phyloP scores from a whole-genome alignment of 176 grass and related monocot genomes.

The Alloteropsis semialata region DNA sequence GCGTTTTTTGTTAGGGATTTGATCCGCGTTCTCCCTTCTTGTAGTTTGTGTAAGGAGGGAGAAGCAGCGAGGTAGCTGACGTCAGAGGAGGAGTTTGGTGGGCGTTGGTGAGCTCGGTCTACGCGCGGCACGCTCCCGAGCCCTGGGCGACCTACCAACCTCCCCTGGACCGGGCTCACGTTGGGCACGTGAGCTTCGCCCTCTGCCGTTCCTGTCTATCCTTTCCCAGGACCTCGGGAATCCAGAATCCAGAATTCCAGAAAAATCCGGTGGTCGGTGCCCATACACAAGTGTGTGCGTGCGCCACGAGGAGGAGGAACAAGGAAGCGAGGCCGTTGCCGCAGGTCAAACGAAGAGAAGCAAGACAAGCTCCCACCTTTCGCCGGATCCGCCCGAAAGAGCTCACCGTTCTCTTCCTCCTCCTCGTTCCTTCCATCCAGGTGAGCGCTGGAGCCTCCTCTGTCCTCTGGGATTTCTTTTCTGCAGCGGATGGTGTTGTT shows the following conservation, averaged over 20 bases:
- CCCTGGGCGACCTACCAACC: background rate
- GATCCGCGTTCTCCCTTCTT: background rate
- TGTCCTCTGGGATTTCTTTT: background rate
- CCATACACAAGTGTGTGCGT: background rate
- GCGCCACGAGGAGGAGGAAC: background rate
- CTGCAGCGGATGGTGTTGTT: background rate
- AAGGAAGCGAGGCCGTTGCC: constrained; percentile 7
- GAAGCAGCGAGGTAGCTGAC: background rate
- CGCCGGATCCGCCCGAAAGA: background rate
- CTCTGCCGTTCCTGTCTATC: background rate
- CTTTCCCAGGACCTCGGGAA: constrained; percentile 1
- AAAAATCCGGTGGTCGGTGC: constrained; percentile 38
- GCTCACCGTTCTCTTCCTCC: background rate
- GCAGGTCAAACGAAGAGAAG: constrained; percentile 9
- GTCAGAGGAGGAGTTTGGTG: background rate
- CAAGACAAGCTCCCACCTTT: background rate
- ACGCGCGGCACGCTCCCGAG: background rate
- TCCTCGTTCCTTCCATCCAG: background rate
- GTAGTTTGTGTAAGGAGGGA: background rate
- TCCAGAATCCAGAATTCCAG: constrained; percentile 20
- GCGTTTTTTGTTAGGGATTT: background rate
- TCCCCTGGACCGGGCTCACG: constrained; percentile 8
- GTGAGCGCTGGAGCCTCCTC: background rate
- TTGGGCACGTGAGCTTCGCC: background rate
- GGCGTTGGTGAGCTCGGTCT: constrained; percentile 12